Evolutionary conservation across 768 basidiomycete genomes (phyloP).

Genomic region (Trametopsis cervina): DNA sequence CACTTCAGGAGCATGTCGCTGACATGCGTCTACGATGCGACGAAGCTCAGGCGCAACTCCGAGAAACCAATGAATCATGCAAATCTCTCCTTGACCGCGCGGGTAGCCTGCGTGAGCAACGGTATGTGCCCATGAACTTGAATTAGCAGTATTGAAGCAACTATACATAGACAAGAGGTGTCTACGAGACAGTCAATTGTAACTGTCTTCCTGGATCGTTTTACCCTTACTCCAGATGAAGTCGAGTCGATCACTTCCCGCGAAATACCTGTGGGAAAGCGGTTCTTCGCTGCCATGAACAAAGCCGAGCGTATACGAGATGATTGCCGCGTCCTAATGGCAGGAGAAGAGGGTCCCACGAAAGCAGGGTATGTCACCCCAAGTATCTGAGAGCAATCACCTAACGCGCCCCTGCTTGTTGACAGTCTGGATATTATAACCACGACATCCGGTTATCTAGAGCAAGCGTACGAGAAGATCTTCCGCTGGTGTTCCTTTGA

Average conservation of each 20-base stretch:
- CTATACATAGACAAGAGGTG: conserved; percentile 49
- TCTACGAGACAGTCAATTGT: conserved; percentile 71
- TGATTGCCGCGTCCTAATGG: conserved; percentile 83
- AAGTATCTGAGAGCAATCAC: neutral
- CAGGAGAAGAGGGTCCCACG: conserved; percentile 75
- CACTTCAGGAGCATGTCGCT: conserved; percentile 66
- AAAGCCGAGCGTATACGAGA: conserved; percentile 75
- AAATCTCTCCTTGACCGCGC: conserved; percentile 78
- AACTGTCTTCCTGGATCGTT: conserved; percentile 71
- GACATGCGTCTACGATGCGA: conserved; percentile 82
- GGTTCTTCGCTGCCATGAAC: conserved; percentile 84
- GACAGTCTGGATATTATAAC: conserved; percentile 84
- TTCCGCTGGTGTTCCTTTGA: conserved; percentile 81
- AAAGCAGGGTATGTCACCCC: conserved; percentile 54
- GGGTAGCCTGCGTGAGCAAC: conserved; percentile 63
- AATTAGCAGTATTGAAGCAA: neutral
- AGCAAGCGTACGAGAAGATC: conserved; percentile 87
- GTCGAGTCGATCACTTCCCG: conserved; percentile 68
- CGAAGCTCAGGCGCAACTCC: conserved; percentile 72
- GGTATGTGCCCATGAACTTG: conserved; percentile 34
- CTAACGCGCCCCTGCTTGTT: neutral
- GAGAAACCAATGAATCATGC: conserved; percentile 70
- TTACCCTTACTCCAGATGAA: conserved; percentile 76
- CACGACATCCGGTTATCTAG: conserved; percentile 71
- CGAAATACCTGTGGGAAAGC: conserved; percentile 65